Base-by-base conservation (phyloP, 176 grass and related monocot genomes). In the Eleusine indica region DNA sequence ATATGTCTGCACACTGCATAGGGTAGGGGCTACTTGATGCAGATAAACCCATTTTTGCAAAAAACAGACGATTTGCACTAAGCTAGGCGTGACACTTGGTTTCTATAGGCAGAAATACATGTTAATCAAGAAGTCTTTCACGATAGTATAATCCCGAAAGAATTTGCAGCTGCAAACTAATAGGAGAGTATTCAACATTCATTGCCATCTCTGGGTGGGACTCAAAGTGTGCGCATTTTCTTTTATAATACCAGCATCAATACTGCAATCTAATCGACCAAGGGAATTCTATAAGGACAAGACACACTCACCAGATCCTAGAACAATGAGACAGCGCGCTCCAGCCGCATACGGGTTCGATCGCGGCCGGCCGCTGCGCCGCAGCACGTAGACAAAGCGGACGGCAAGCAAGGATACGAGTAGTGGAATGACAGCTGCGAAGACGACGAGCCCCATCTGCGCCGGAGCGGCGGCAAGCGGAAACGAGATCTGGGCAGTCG, bases 261-360 rank as follows among this genome's bases (percentile, higher is more conserved):
- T 11, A 58, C 18, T 0, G 35, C 32, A 65, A 37, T 17, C 0
- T 9, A 49, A 58, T 58, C 56, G 19, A 58, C 3, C 63, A 35
- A 35, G 73, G 9, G 68, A 39, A 39, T 72, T n/a, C 71, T n/a
- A 51, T 7, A 79, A 39, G 46, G 62, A 0, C 15, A 89, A 68
- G 40, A 58, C 1, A 56, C 17, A 82, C 85, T 80, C 74, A 94
- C 92, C 86, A 11, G 92, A 91, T 5, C 92, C 89, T 28, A 94
- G 92, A 53, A 91, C 68, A 71, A 91, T 71, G 72, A 94, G 83
- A 60, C 75, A 86, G 68, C 83, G 89, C 78, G 89, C 35, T 51
- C 73, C 68, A 12, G 71, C 57, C 4, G 60, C 17, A 19, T 2
- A 4, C 17, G 68, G 57, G 44, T 30, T 63, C 25, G 82, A 66